Base-by-base conservation (phyloP, 306 rosid genomes). In the Prunus mongolica region DNA sequence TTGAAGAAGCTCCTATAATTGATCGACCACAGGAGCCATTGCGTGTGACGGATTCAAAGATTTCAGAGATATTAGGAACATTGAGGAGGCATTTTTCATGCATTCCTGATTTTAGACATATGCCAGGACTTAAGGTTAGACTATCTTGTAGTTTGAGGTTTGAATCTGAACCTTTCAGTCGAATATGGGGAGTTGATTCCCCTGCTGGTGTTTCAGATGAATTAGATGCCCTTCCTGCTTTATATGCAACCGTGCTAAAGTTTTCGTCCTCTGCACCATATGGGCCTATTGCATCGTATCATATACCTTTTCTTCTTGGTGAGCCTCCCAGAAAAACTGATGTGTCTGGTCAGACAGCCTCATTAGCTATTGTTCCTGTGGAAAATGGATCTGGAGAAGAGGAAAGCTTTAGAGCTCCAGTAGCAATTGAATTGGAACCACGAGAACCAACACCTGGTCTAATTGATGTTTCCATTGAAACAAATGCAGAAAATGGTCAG, bases 381-480 rank as follows among this genome's bases (percentile, higher is more conserved):
- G 88, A 82, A 83, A 89, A 89, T 67, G 89, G 84, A 68, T 78
- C 86, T 68, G 69, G 32, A 68, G 90, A 85, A 78, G 88, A 88
- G 71, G 93, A 88, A 73, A 83, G 75, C 38, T 85, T 78, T 74
- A 87, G 87, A 76, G 87, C 93, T 78, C 52, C 79, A 38, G 93
- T 92, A 41, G 79, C 77, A 28, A 85, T 90, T 72, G 97, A 92
- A 80, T 78, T 95, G 82, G 98, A 95, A 80, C 98, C 98, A n/a
- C 78, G 87, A 81, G 98, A 90, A 79, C 98, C 98, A 34, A 92
- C 93, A 12, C 98, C 97, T 1, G 97, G 98, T 71, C 74, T 92
- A 20, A 84, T 95, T 76, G 96, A 92, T 77, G 88, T 92, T 79
- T 80, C 81, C 72, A 90, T 95, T 76, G 97, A 88, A 88, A 83